These are phyloP conservation scores for Chenopodium quinoa DNA, from an alignment of 148 eudicot genomes.

Conservation along the genomic window DNA sequence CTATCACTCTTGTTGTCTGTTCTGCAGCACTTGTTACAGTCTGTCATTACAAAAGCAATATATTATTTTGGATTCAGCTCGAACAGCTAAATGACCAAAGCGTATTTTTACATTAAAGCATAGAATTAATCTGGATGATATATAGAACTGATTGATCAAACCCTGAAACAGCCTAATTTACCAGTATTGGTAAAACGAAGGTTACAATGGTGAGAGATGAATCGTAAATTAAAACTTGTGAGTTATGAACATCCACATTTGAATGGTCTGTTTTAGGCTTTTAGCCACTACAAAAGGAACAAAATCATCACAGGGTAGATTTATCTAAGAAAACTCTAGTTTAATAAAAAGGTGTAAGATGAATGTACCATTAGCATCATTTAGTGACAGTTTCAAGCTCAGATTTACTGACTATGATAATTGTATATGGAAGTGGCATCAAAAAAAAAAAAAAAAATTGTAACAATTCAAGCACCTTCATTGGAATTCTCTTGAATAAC, in stretches of 20 bases:
- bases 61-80: background rate
- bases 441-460: no score
- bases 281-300: background rate
- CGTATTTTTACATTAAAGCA: background rate
- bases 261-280: background rate
- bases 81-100: background rate
- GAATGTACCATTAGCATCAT: no score
- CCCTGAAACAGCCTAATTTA: background rate
- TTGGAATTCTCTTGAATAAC: no score
- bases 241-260: background rate
- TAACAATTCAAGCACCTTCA: no score
- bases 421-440: no score
- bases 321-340: no score
- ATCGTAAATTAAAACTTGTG: background rate
- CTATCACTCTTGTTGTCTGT: conserved; percentile 67
- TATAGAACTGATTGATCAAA: background rate
- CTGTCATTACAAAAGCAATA: conserved; percentile 36
- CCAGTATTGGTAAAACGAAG: background rate
- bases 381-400: no score
- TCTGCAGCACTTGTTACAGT: conserved; percentile 82
- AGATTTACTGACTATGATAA: no score
- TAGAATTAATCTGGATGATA: background rate
- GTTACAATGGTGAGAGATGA: background rate
- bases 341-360: no score
- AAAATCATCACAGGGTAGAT: background rate